phyloP scores from a whole-genome alignment of 768 basidiomycete species.

The Amanita exitialis region DNA sequence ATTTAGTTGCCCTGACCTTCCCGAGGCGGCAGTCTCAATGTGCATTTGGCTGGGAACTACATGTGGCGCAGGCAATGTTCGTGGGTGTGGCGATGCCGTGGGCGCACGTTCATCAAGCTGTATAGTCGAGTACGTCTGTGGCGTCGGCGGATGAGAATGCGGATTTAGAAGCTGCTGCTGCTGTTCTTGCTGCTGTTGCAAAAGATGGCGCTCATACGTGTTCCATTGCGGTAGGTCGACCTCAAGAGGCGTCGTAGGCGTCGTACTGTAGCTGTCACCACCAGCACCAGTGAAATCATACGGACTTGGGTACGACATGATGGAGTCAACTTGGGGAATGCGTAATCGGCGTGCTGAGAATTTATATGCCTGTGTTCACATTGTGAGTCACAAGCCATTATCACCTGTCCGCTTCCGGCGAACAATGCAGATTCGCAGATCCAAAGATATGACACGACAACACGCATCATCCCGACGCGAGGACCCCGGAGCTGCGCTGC shows the following conservation, averaged over 20 bases:
- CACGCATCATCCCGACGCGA: neutral
- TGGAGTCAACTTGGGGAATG: constrained; percentile 15
- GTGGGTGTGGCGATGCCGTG: neutral
- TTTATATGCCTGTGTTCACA: constrained; percentile 1
- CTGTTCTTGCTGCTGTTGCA: constrained; percentile 28
- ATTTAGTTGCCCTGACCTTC: constrained; percentile 12
- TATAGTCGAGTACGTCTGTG: constrained; percentile 17
- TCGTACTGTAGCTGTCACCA: constrained; percentile 14
- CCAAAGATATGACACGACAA: neutral
- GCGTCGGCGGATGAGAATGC: constrained; percentile 19
- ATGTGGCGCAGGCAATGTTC: constrained; percentile 11
- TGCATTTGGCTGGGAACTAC: constrained; percentile 20
- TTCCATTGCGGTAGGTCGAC: constrained; percentile 24
- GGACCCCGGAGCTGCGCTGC: neutral
- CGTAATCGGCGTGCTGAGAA: neutral
- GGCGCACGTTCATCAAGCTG: constrained; percentile 18
- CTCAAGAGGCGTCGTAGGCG: constrained; percentile 37
- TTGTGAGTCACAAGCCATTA: constrained; percentile 5
- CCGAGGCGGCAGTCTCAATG: constrained; percentile 3
- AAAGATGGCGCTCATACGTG: constrained; percentile 30
- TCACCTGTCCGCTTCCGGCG: constrained; percentile 15
- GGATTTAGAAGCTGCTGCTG: constrained; percentile 18
- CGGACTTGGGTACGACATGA: constrained; percentile 24
- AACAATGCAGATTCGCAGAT: constrained; percentile 21
- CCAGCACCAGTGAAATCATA: constrained; percentile 13